Conservation (phyloP, 345 rosid genomes). For the Bretschneidera sinensis region DNA sequence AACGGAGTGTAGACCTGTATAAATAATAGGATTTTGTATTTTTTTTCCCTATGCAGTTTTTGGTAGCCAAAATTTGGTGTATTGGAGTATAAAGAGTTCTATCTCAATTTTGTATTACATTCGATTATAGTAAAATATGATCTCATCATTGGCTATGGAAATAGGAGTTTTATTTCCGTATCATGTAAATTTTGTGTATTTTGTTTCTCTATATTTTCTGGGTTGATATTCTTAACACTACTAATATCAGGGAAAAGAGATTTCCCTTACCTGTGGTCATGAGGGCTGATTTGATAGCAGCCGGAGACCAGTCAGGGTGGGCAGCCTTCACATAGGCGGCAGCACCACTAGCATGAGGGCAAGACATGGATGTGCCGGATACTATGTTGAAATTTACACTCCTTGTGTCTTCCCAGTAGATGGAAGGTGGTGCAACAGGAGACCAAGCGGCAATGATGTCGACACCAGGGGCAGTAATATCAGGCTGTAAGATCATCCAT, state of each 20-base stretch:
- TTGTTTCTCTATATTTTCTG: no score
- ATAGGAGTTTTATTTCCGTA: no score
- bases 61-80: no score
- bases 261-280: constrained; percentile 23
- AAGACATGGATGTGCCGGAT: constrained; percentile 26
- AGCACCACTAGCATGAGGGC: constrained; percentile 15
- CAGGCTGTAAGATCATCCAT: constrained; percentile 21
- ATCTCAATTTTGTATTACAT: no score
- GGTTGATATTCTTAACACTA: no score
- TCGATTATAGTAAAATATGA: no score
- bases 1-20: no score
- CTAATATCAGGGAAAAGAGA: background rate
- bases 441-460: constrained; percentile 33
- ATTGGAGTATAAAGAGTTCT: no score
- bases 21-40: no score
- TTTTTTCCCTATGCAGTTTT: no score
- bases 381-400: constrained; percentile 14
- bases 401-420: background rate
- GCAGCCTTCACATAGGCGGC: constrained; percentile 16
- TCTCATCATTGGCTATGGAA: no score
- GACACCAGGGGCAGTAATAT: constrained; percentile 35
- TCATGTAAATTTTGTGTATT: no score
- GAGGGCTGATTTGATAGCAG: constrained; percentile 12
- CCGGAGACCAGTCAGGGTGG: constrained; percentile 18
- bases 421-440: constrained; percentile 10